Base-by-base conservation (phyloP, 1,284 basidiomycete species). In the Chalciporus sp. region DNA sequence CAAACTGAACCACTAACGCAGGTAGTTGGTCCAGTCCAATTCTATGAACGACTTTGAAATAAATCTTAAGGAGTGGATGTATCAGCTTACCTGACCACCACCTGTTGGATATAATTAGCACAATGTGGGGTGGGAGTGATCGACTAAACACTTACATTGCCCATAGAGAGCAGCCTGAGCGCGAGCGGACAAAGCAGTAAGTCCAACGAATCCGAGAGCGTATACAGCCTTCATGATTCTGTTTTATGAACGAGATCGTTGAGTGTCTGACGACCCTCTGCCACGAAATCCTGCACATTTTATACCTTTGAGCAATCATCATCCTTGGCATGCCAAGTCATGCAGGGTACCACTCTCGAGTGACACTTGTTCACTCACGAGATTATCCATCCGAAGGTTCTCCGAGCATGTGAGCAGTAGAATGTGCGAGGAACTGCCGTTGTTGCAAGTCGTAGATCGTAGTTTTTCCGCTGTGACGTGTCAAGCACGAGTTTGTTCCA, bases 21-120 rank as follows among this genome's bases (percentile, higher is more conserved):
- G 26, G 58, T 56, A 26, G 53, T 60, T 14, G 47, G 37, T 17
- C 57, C 58, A 14, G 57, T 48, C 58, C 58, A 58, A 12, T 28
- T 39, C 58, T 58, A 23, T 4, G 2, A 8, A 26, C 7, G 8
- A 8, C 28, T 4, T 56, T 11, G 1, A 39, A 19, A 29, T n/a
- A 16, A 11, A 43, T 19, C 16, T 4, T 7, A 17, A 40, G 5
- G 14, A 29, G 2, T 1, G 2, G 8, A 31, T 9, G n/a, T 14
- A 6, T 41, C 4, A 11, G 9, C 42, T 48, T 33, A 39, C 57
- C 19, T 45, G 6, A 4, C 57, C 57, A 0, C 57, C 57, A 47
- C 57, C 57, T 58, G 31, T 39, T 29, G 26, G 39, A 47, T 31
- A 26, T 9, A n/a, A 17, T 60, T 5, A 59, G 45, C 9, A 42